Base-by-base conservation (phyloP, 192 early-diverging fungal genomes). In the Coemansia sp. region DNA sequence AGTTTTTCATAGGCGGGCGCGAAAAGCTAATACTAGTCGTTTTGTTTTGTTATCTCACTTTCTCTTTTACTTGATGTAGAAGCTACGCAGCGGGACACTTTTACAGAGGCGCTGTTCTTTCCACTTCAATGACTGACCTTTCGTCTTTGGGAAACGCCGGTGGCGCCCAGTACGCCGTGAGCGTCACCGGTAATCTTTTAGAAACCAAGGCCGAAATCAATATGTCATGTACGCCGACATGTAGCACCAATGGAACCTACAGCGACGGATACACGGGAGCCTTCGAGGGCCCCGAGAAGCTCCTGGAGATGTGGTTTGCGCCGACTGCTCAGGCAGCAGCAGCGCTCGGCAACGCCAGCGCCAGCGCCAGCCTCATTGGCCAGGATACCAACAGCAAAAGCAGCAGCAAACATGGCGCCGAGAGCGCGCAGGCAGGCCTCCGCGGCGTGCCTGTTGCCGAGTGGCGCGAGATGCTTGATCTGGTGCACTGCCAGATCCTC, bases 201-300 rank as follows among this genome's bases (percentile, higher is more conserved):
- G 56, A 65, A 53, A 71, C 67, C 70, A 62, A 73, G 70, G 74
- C 79, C 61, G 67, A 73, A 70, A 81, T 61, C 59, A 75, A 70
- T 32, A 71, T 51, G 60, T 57, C 48, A 56, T 75, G 72, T 61
- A 81, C 74, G 16, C 67, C 73, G 48, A 76, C 79, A 41, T 81
- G 79, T 67, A 81, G 79, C 64, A 55, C 48, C 64, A 81, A 76
- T 37, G 79, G 79, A 19, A 81, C 79, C 48, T 66, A 81, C 61
- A 81, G 79, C 65, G 80, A 83, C 37, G 80, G 75, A 49, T 84
- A 84, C 77, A 76, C 83, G 56, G 85, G 85, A 20, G 79, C 81
- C 69, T 99, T 99, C 79, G 97, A 99, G 79, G 97, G 97, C 42
- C 95, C 97, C 70, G 97, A 99, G 79, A 99, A 99, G 83, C 88